Evolutionary conservation across 768 basidiomycete species (phyloP), one percentile per base, ranked within the genome.

Genomic region (Rhodotorula kratochvilovae): DNA sequence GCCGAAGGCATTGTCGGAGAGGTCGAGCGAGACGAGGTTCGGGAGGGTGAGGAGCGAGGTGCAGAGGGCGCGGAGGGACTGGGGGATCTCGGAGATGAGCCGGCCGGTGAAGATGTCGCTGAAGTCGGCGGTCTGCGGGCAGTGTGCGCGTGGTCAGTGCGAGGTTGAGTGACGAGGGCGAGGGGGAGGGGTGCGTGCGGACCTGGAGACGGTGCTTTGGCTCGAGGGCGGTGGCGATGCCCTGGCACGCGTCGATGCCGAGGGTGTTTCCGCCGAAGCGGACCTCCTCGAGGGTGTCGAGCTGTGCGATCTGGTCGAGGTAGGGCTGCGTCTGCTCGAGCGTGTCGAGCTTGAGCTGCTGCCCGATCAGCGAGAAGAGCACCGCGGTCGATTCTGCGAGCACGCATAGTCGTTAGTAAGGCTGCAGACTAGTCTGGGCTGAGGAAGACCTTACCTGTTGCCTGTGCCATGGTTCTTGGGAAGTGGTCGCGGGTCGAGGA

Each of bases 21-120:
- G 86, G 80, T 98, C 86, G 77, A 99, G 85, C 81, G 92, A 90
- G 63, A 89, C 84, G 59, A 99, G 88, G 6, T 89, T 86, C 8
- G 87, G 85, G 78, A 91, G 91, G 77, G 86, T 84, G 77, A 87
- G 87, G 71, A 99, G 86, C 21, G 93, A 87, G 77, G 91, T 87
- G 80, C 94, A 96, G 75, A 99, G 86, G 46, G 90, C 89, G 48
- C 87, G 85, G 57, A 99, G 87, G 25, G 96, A 92, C 68, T 82
- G 85, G 10, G 95, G 96, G 79, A 99, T 98, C 81, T 99, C 95
- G 71, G 87, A 85, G 83, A 97, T 97, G 78, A 96, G 85, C 74
- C 95, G 90, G 65, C 94, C 91, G 5, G 95, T 97, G 83, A 99
- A 99, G 81, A 99, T 94, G 82, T 97, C 95, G 42, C 92, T 90